Conservation (phyloP, 1,284 basidiomycete genomes). For the Ceratobasidium sp. region DNA sequence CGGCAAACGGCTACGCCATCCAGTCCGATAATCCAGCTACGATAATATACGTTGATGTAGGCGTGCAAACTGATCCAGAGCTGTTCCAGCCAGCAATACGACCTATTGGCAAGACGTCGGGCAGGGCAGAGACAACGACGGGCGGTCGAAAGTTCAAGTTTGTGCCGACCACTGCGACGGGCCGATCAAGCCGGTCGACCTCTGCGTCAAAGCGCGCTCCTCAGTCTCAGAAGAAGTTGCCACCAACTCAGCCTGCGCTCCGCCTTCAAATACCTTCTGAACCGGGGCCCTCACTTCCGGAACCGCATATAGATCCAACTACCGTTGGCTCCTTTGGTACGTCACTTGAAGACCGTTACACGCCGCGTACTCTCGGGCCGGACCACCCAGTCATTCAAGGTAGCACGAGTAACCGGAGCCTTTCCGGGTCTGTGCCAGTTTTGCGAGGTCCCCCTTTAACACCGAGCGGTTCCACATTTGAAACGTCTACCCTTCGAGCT, state of each 20-base stretch:
- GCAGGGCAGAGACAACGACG: not conserved
- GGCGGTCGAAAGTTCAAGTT: not conserved
- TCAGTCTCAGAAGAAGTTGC: not conserved
- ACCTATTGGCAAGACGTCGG: not conserved
- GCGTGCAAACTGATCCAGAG: slow-evolving; percentile 24
- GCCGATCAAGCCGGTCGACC: not conserved
- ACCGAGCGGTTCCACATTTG: not conserved
- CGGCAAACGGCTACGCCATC: not conserved
- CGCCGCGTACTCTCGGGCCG: not conserved
- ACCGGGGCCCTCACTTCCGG: not conserved
- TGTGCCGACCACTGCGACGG: not conserved
- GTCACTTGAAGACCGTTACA: not conserved
- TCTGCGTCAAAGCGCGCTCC: not conserved
- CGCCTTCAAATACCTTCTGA: not conserved
- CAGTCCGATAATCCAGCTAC: not conserved
- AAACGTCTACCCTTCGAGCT: not conserved
- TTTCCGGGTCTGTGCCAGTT: not conserved
- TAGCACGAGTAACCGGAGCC: not conserved
- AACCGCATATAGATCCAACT: not conserved
- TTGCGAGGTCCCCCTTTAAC: not conserved
- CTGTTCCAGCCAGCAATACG: not conserved
- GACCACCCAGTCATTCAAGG: not conserved
- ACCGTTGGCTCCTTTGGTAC: not conserved
- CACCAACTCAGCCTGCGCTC: not conserved
- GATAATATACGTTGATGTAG: not conserved